Evolutionary conservation across 1,284 basidiomycete species (phyloP).

Genomic region (Athelia sp.): DNA sequence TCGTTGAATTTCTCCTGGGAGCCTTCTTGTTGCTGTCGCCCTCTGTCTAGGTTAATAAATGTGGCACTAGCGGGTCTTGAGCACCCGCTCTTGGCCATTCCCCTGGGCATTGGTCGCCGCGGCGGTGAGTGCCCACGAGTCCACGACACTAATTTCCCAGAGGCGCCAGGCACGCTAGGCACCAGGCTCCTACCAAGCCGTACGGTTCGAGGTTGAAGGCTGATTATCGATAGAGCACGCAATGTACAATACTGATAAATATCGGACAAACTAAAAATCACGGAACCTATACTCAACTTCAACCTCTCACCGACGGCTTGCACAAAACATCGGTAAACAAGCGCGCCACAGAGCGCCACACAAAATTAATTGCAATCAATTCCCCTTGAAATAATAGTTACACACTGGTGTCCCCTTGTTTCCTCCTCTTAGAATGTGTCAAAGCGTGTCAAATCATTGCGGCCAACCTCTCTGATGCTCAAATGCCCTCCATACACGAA

Average conservation of each 20-base stretch:
- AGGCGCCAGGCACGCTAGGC: no score
- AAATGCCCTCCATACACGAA: background rate
- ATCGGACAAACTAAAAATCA: background rate
- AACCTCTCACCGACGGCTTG: background rate
- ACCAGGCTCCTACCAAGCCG: background rate
- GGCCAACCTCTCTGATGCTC: background rate
- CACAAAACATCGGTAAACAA: conserved; percentile 1
- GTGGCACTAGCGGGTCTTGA: no score
- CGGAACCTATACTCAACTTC: background rate
- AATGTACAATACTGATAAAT: background rate
- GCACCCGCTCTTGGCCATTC: no score
- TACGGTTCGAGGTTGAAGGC: background rate
- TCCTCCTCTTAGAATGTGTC: no score
- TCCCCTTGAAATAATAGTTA: background rate
- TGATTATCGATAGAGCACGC: no score
- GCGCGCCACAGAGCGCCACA: background rate
- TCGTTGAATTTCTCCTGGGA: no score
- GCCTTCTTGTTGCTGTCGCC: no score
- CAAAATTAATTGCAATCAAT: background rate
- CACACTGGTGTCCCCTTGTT: no score
- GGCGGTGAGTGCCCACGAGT: no score
- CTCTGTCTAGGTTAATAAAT: no score
- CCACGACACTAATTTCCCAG: no score
- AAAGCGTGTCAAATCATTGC: background rate
- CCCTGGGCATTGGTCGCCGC: no score